Base-by-base conservation (phyloP, 148 eudicot species). In the Mesembryanthemum crystallinum region DNA sequence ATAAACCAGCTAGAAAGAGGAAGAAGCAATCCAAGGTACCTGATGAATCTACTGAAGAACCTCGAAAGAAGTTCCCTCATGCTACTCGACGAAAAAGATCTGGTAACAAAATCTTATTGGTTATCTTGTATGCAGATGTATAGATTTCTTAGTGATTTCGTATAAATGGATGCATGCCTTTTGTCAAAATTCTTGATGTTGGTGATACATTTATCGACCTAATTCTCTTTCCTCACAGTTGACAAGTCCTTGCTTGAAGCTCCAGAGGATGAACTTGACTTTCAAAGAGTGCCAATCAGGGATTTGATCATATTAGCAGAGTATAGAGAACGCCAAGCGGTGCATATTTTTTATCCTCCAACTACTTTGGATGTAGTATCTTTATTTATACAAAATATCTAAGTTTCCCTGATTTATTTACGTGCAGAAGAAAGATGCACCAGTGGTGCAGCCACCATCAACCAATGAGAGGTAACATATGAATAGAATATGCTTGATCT, bases 261-360 rank as follows among this genome's bases (percentile, higher is more conserved):
- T 37, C 91, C 95, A 4, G 93, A 90, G 86, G 91, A 91, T 64
- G 95, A 87, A 79, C 77, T 93, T 80, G 94, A 89, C 71, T 32
- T 71, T 65, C 82, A 62, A 28, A 85, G 76, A 45, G 78, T 91
- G 76, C 83, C 85, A 57, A 69, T 94, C 32, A 88, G 79, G 86
- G 97, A 91, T 74, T 42, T 94, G 77, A 85, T 94, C 72, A 55
- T 86, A 63, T 84, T 87, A 21, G 94, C 86, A 69, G 98, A 94
- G 72, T 61, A 89, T 78, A 84, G 68, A 78, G 97, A 91, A 77
- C 86, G 82, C 77, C 76, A 81, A 62, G 79, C 76, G 69, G 94
- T 90, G 85, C 52, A 75, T 69, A 55, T 21, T 78, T 27, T 25
- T 75, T 25, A 14, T 35, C 58, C 74, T n/a, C 52, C 65, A 49